Percentiles rank a stretch among this genome's conserved stretches.
phyloP scores from a whole-genome alignment of 441 rosid genomes.

The Erodium moschatum region DNA sequence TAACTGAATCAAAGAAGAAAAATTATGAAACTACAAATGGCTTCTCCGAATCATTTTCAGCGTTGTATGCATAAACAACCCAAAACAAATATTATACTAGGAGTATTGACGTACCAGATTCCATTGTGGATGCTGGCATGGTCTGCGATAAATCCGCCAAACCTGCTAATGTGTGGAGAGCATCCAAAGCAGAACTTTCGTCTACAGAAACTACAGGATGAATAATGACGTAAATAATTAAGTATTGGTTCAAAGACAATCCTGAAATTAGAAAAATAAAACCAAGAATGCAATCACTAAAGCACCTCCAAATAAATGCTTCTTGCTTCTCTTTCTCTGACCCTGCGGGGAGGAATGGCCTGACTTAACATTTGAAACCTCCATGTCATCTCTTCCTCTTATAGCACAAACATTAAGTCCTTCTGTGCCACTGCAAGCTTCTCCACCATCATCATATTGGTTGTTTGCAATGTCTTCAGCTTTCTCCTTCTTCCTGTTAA shows the following conservation, averaged over 20 bases:
- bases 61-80: not conserved
- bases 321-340: conserved; percentile 45
- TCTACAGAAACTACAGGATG: conserved; percentile 36
- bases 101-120: conserved; percentile 51
- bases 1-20: too few relatives aligned
- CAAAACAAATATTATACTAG: conserved; percentile 12
- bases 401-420: conserved; percentile 36
- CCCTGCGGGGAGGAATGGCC: conserved; percentile 30
- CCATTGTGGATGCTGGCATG: conserved; percentile 43
- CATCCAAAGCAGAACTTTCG: conserved; percentile 54
- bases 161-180: conserved; percentile 34
- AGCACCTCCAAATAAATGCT: conserved; percentile 51
- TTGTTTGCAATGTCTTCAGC: conserved; percentile 39
- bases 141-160: conserved; percentile 54
- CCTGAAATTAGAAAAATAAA: conserved; percentile 6
- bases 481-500: conserved; percentile 45
- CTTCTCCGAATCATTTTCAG: not conserved
- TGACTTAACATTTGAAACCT: conserved; percentile 37
- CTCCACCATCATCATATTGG: conserved; percentile 63
- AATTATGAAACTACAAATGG: not conserved
- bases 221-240: not conserved
- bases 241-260: conserved; percentile 12
- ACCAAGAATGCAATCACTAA: conserved; percentile 8
- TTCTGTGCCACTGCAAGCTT: conserved; percentile 70
- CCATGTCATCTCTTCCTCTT: conserved; percentile 34